These are phyloP conservation scores for Solanum hybrid DNA, from an alignment of 305 asterid species.

Conservation along the genomic window DNA sequence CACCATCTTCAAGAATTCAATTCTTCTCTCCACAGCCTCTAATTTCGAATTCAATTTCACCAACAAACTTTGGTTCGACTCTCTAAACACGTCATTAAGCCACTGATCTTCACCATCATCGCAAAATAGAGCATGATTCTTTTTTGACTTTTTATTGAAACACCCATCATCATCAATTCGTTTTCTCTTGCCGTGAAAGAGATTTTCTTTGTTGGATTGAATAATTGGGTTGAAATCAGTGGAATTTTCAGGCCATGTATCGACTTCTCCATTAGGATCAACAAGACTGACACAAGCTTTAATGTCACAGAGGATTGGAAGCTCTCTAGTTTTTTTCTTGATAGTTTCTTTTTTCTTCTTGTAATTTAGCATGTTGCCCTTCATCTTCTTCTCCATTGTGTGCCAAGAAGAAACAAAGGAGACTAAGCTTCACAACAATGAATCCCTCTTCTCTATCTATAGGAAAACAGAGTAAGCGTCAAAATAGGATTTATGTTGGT, in stretches of 20 bases:
- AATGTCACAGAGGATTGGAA: constrained; percentile 11
- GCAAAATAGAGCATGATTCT: not conserved
- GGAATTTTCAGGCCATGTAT: constrained; percentile 18
- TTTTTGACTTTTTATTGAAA: not conserved
- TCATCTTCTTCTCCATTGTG: not conserved
- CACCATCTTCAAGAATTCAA: not conserved
- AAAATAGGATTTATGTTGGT: too few relatives aligned
- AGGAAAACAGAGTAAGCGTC: not conserved
- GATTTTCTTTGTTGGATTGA: not conserved
- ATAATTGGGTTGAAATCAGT: not conserved
- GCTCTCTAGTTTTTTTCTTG: constrained; percentile 1
- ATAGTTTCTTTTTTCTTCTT: not conserved
- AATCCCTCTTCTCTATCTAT: too few relatives aligned
- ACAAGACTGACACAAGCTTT: constrained; percentile 2
- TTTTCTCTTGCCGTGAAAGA: not conserved
- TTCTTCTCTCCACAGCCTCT: not conserved
- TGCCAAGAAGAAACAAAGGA: not conserved
- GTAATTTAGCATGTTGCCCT: not conserved
- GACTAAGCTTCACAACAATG: not conserved
- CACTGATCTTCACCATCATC: not conserved
- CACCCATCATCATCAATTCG: not conserved
- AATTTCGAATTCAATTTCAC: not conserved
- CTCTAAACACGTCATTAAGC: not conserved
- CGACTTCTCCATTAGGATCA: not conserved
- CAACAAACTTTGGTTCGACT: not conserved